Conservation (phyloP, 805 yeast genomes). For the Ogataea pilisensis region DNA sequence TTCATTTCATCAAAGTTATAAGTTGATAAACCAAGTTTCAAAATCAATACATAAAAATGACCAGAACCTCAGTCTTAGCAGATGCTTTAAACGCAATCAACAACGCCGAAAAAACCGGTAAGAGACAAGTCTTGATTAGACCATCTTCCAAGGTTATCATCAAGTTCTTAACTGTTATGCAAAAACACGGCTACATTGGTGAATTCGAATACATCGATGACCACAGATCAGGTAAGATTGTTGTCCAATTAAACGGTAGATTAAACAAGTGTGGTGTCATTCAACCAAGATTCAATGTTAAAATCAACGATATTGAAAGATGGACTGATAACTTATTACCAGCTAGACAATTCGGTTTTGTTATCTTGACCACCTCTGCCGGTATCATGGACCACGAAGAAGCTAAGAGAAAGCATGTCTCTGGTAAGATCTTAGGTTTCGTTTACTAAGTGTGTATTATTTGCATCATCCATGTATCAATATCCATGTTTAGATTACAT, state of each 20-base stretch:
- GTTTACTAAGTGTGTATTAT: conserved; percentile 75
- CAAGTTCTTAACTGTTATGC: conserved; percentile 95
- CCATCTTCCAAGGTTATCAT: conserved; percentile 98
- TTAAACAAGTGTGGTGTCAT: conserved; percentile 98
- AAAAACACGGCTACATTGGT: conserved; percentile 96
- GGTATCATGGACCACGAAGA: conserved; percentile 99
- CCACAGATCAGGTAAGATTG: conserved; percentile 98
- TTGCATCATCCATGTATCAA: too few species aligned
- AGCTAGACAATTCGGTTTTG: conserved; percentile 98
- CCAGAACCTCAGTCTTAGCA: conserved; percentile 97
- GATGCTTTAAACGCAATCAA: conserved; percentile 97
- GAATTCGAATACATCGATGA: conserved; percentile 98
- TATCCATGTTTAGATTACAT: too few species aligned
- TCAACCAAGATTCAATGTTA: conserved; percentile 97
- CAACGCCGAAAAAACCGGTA: conserved; percentile 99
- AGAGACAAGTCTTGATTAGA: conserved; percentile 97
- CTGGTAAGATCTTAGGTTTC: conserved; percentile 98
- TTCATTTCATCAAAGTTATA: too few species aligned
- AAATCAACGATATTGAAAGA: conserved; percentile 92
- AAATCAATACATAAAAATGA: conserved; percentile 52
- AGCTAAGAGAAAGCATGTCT: conserved; percentile 99
- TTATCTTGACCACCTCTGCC: conserved; percentile 96
- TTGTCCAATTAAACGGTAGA: conserved; percentile 95
- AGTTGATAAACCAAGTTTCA: background rate
- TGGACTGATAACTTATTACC: conserved; percentile 98